Conservation (phyloP, 2,329 filamentous ascomycete genomes). For the Calonectria honghensis region DNA sequence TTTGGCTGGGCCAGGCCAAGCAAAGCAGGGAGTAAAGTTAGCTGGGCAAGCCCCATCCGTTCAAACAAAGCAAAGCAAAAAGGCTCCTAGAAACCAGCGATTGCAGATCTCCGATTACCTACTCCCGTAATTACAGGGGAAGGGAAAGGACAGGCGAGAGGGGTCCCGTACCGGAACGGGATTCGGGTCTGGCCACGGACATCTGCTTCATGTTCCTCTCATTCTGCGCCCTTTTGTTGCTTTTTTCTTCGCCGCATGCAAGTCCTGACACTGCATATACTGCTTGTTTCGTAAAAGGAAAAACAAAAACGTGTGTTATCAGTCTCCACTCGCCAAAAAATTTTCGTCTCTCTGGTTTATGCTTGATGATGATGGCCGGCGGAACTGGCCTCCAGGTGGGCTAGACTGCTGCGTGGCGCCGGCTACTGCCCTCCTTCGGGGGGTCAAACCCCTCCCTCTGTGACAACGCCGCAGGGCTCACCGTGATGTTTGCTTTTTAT, state of each 20-base stretch:
- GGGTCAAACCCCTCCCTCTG: conserved; percentile 11
- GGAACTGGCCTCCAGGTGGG: conserved; percentile 14
- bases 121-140: conserved; percentile 15
- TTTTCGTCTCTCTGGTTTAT: conserved; percentile 17
- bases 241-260: conserved; percentile 27
- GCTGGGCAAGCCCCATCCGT: conserved; percentile 20
- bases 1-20: conserved; percentile 16
- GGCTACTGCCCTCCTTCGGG: conserved; percentile 34
- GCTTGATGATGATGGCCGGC: conserved; percentile 20
- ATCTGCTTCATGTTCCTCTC: conserved; percentile 2
- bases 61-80: conserved; percentile 27
- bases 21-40: conserved; percentile 2
- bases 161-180: background rate
- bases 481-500: conserved; percentile 51
- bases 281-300: background rate
- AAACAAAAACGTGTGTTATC: conserved; percentile 13
- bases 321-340: conserved; percentile 12
- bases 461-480: conserved; percentile 23
- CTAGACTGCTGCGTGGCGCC: conserved; percentile 32
- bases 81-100: conserved; percentile 22
- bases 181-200: background rate
- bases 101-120: conserved; percentile 26
- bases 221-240: conserved; percentile 19
- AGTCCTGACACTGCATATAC: conserved; percentile 2
- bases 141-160: background rate